These are phyloP conservation scores for Penicillium coprophilum DNA, from an alignment of 495 filamentous ascomycete species.

Conservation along the genomic window DNA sequence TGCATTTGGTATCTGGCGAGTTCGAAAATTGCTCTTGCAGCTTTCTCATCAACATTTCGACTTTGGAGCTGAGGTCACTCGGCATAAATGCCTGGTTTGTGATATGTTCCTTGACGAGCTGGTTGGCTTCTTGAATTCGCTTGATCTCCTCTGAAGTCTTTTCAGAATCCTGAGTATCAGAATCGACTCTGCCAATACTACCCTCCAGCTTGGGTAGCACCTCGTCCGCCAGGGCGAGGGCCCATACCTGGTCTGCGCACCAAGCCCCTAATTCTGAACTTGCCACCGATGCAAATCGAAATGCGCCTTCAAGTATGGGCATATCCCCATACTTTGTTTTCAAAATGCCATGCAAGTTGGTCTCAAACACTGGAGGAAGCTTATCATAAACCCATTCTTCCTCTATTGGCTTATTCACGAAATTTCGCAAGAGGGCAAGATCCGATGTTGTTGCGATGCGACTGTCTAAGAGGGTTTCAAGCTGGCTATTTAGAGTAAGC, in stretches of 20 bases:
- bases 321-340: slow-evolving; percentile 57
- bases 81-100: slow-evolving; percentile 44
- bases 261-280: slow-evolving; percentile 75
- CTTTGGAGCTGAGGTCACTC: slow-evolving; percentile 68
- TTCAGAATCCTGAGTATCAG: slow-evolving; percentile 26
- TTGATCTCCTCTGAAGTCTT: slow-evolving; percentile 50
- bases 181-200: slow-evolving; percentile 46
- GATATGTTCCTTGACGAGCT: slow-evolving; percentile 52
- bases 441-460: slow-evolving; percentile 82
- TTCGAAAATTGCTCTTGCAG: slow-evolving; percentile 58
- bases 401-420: slow-evolving; percentile 62
- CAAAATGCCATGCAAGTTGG: slow-evolving; percentile 60
- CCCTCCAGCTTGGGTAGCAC: slow-evolving; percentile 62
- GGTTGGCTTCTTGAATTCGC: slow-evolving; percentile 59
- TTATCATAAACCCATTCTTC: slow-evolving; percentile 56
- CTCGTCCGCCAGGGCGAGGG: slow-evolving; percentile 64
- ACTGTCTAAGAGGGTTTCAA: slow-evolving; percentile 76
- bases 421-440: slow-evolving; percentile 55
- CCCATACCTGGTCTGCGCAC: slow-evolving; percentile 85
- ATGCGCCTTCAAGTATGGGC: slow-evolving; percentile 55
- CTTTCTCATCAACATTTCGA: slow-evolving; percentile 57
- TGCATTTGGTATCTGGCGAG: slow-evolving; percentile 65
- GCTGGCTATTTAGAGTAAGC: slow-evolving; percentile 47
- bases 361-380: slow-evolving; percentile 55
- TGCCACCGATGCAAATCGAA: slow-evolving; percentile 56